A percentile compares a stretch with the other conserved stretches of the same genome.
Conservation (phyloP, 768 basidiomycete species). For the Suillus alpinus region DNA sequence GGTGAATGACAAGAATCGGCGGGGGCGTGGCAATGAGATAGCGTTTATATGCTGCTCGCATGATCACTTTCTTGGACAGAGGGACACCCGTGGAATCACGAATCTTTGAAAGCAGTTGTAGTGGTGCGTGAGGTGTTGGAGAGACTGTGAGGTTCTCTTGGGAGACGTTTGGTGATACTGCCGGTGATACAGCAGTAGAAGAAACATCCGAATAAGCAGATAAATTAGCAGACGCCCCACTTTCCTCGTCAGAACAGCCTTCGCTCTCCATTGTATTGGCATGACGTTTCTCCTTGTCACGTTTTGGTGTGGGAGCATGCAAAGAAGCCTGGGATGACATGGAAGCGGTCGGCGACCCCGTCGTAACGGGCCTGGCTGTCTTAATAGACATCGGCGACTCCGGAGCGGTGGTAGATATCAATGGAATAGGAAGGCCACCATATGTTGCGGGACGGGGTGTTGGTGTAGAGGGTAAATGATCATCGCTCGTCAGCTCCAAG, state of each 20-base stretch:
- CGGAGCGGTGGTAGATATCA: conserved; percentile 51
- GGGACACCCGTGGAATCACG: conserved; percentile 35
- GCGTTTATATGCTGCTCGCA: conserved; percentile 88
- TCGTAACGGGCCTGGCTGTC: conserved; percentile 16
- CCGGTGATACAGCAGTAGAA: conserved; percentile 25
- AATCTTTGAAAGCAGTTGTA: conserved; percentile 18
- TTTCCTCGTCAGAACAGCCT: conserved; percentile 31
- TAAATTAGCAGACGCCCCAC: conserved; percentile 25
- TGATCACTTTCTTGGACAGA: conserved; percentile 58
- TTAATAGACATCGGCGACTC: conserved; percentile 32
- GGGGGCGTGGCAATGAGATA: conserved; percentile 88
- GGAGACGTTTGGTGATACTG: conserved; percentile 30
- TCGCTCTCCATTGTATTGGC: conserved; percentile 31
- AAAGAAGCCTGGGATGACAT: conserved; percentile 26
- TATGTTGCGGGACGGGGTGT: conserved; percentile 27
- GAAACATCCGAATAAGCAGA: conserved; percentile 34
- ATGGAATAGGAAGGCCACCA: conserved; percentile 48
- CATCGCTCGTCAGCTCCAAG: conserved; percentile 25
- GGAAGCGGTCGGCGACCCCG: conserved; percentile 5
- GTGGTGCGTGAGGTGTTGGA: conserved; percentile 21
- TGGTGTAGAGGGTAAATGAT: conserved; percentile 18
- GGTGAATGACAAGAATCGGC: conserved; percentile 85
- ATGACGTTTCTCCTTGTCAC: conserved; percentile 17
- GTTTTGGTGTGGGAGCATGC: conserved; percentile 26
- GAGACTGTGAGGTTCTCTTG: conserved; percentile 22